Percentiles rank a stretch among this genome's conserved stretches.
Conservation (phyloP, 495 filamentous ascomycete genomes). For the Amniculicola lignicola region DNA sequence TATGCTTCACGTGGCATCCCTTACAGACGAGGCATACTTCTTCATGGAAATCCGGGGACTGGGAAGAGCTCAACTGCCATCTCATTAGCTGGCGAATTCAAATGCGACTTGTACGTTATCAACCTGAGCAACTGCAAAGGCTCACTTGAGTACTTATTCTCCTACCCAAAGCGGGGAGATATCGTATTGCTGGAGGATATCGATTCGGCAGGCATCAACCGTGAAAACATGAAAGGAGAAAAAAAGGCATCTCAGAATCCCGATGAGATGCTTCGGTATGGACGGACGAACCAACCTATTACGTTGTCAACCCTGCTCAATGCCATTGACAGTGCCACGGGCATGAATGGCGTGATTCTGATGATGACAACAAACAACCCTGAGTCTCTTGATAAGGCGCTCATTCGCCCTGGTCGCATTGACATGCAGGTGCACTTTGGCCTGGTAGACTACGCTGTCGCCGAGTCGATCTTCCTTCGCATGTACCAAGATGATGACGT, state of each 20-base stretch:
- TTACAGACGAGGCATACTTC: constrained; percentile 40
- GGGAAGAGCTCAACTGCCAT: constrained; percentile 64
- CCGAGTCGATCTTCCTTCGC: constrained; percentile 51
- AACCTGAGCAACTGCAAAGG: constrained; percentile 43
- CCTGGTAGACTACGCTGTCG: constrained; percentile 46
- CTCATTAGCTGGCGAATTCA: constrained; percentile 62
- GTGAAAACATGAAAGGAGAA: constrained; percentile 33
- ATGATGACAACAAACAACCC: constrained; percentile 85
- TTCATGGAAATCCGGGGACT: constrained; percentile 68
- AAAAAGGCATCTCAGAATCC: constrained; percentile 21
- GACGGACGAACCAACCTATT: constrained; percentile 19
- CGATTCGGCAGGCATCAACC: constrained; percentile 54
- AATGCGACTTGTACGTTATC: constrained; percentile 62
- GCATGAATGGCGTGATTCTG: constrained; percentile 70
- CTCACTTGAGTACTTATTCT: neutral
- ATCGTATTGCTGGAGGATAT: constrained; percentile 69
- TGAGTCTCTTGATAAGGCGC: constrained; percentile 70
- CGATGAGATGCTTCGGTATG: neutral
- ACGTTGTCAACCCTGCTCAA: constrained; percentile 75
- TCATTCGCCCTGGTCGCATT: constrained; percentile 73
- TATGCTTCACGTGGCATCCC: constrained; percentile 46
- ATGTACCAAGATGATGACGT: constrained; percentile 52
- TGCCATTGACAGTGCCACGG: constrained; percentile 74
- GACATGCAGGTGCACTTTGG: constrained; percentile 66
- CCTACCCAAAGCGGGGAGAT: constrained; percentile 45